A percentile compares a stretch with the other conserved stretches of the same genome.
Conservation (phyloP, 2,329 filamentous ascomycete genomes). For the Chaetoscypha palmicola region DNA sequence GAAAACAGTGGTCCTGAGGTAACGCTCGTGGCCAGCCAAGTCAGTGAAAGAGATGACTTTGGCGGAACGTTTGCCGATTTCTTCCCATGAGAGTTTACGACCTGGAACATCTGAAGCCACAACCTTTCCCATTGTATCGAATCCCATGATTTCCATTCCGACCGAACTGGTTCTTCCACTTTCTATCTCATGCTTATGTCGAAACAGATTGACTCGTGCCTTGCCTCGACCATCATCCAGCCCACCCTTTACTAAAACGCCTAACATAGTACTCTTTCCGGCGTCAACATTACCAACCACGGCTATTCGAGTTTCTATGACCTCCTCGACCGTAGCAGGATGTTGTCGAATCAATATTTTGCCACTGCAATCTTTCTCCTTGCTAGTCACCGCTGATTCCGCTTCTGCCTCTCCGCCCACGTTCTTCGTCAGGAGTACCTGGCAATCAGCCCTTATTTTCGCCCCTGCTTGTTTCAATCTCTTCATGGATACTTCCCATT, state of each 20-base stretch:
- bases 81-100: conserved; percentile 89
- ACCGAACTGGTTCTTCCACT: conserved; percentile 92
- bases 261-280: conserved; percentile 92
- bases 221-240: conserved; percentile 92
- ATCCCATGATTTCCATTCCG: conserved; percentile 98
- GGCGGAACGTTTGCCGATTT: conserved; percentile 88
- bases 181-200: conserved; percentile 97
- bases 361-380: conserved; percentile 70
- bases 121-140: conserved; percentile 78
- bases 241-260: conserved; percentile 89
- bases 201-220: conserved; percentile 90
- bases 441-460: conserved; percentile 63
- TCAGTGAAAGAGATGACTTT: conserved; percentile 98
- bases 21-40: conserved; percentile 89
- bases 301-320: conserved; percentile 92
- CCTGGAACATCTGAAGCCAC: conserved; percentile 76
- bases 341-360: conserved; percentile 77
- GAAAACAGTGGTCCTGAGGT: conserved; percentile 93
- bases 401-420: conserved; percentile 67
- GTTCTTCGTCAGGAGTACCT: conserved; percentile 82
- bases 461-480: conserved; percentile 61
- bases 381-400: conserved; percentile 43
- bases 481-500: conserved; percentile 68
- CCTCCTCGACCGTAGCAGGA: conserved; percentile 70
- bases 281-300: conserved; percentile 98